Base-by-base conservation (phyloP, 2,329 filamentous ascomycete species). In the Sporothrix schenckii region DNA sequence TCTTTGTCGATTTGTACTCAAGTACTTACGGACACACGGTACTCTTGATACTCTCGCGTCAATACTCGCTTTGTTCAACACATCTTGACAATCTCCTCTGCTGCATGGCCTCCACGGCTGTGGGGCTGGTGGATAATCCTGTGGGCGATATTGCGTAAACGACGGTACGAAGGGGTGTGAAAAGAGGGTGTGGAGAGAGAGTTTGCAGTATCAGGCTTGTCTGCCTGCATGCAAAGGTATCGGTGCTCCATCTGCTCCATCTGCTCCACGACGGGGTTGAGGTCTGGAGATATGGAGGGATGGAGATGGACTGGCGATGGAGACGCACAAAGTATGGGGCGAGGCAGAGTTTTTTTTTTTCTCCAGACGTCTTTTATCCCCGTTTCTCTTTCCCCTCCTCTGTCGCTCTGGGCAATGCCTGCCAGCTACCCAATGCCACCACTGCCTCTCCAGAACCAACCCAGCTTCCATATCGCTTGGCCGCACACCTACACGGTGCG, bases 301-400 rank as follows among this genome's bases (percentile, higher is more conserved):
- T 19, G 47, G 47, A 49, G 47, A 49, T 19, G 47, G 47, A 19
- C 6, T 47, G 41, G 41, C 11, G 41, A 47, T 49, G 47, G 16
- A n/a, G 49, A 21, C 49, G 19, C 49, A n/a, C 49, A n/a, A 19
- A 50, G 19, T 9, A 24, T 63, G 58, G n/a, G 58, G 58, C 21
- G 58, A 50, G 50, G 61, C 61, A 65, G 61, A 50, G 61, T 27
- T 61, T 61, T 61, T 21, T 54, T 24, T 21, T 16, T 5, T n/a
- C 9, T 24, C 6, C 52, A 11, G 24, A 41, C 6, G 5, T 14
- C 21, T 30, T 5, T 27, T 39, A n/a, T 39, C 24, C 24, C 24
- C 27, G 4, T 54, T 54, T 14, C 24, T 27, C 52, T 0, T 34
- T 30, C 11, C 50, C 27, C 27, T 30, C 27, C 5, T 19, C 19